Evolutionary conservation across 1,284 basidiomycete genomes (phyloP).

Genomic region (Psilocybe mexicana): DNA sequence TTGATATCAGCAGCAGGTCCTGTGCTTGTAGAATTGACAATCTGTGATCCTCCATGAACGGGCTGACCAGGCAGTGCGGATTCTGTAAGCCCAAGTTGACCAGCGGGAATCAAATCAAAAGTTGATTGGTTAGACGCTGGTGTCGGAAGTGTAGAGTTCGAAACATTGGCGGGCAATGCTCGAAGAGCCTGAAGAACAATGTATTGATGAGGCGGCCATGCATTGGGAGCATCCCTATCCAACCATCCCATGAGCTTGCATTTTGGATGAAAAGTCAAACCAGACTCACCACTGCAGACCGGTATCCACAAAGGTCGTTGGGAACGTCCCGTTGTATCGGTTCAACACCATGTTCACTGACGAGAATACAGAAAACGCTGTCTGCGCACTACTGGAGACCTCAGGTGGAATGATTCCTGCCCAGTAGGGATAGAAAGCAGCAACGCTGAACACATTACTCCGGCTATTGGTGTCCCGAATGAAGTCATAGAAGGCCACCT

Average conservation of each 20-base stretch:
- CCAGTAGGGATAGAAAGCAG: constrained; percentile 88
- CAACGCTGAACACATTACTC: constrained; percentile 65
- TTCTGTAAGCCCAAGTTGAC: constrained; percentile 75
- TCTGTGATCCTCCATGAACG: constrained; percentile 38
- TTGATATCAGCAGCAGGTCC: constrained; percentile 64
- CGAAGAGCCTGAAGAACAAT: constrained; percentile 80
- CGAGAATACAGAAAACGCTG: constrained; percentile 75
- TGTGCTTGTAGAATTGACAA: constrained; percentile 50
- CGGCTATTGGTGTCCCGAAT: constrained; percentile 68
- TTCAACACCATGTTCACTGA: constrained; percentile 77
- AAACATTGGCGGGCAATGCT: constrained; percentile 69
- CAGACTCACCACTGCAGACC: constrained; percentile 78
- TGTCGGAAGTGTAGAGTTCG: constrained; percentile 49
- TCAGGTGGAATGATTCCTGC: constrained; percentile 80
- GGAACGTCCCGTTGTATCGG: constrained; percentile 83
- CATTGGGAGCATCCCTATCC: constrained; percentile 69
- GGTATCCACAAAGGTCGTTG: constrained; percentile 71
- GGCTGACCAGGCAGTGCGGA: constrained; percentile 69
- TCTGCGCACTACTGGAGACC: constrained; percentile 53
- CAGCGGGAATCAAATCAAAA: constrained; percentile 68
- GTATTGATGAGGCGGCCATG: constrained; percentile 88
- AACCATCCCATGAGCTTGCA: constrained; percentile 1
- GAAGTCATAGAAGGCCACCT: constrained; percentile 89
- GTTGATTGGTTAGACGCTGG: constrained; percentile 52
- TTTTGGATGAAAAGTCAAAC: neutral